Percentiles rank a stretch among this genome's conserved stretches.
phyloP scores from a whole-genome alignment of 2,329 filamentous ascomycete species.

The Pezicula carpinea region DNA sequence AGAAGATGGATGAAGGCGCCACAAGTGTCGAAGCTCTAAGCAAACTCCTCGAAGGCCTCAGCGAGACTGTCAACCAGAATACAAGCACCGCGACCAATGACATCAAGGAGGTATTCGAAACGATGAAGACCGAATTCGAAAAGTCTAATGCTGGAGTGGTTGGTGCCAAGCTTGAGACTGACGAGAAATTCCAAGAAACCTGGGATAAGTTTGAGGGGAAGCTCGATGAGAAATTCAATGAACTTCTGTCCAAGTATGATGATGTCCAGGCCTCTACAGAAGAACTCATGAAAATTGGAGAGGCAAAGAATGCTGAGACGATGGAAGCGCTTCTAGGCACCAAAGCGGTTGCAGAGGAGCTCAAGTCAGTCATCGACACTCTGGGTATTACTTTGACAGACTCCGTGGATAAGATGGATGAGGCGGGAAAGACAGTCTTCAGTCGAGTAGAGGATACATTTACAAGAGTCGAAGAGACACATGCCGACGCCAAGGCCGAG shows the following conservation, averaged over 20 bases:
- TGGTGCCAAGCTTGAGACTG: constrained; percentile 74
- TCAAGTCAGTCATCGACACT: constrained; percentile 80
- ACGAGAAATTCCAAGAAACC: constrained; percentile 66
- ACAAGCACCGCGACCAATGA: constrained; percentile 50
- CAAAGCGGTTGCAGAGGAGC: constrained; percentile 78
- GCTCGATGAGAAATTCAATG: constrained; percentile 63
- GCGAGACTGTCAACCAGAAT: constrained; percentile 57
- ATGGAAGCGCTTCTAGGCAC: constrained; percentile 70
- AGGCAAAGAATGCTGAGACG: constrained; percentile 68
- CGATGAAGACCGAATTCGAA: constrained; percentile 82
- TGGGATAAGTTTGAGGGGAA: constrained; percentile 50
- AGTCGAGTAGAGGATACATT: constrained; percentile 76
- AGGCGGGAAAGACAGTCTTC: constrained; percentile 84
- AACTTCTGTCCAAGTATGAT: constrained; percentile 83
- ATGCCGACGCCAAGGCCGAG: constrained; percentile 69
- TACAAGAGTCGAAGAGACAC: constrained; percentile 68
- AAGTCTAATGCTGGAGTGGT: constrained; percentile 76
- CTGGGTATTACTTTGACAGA: constrained; percentile 78
- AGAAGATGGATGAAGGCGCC: constrained; percentile 71
- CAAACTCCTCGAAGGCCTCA: constrained; percentile 62
- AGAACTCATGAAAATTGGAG: constrained; percentile 66
- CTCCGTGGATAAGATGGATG: constrained; percentile 79
- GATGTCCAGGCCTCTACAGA: constrained; percentile 73
- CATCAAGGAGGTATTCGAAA: constrained; percentile 66
- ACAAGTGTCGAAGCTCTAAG: constrained; percentile 69